phyloP scores from a whole-genome alignment of 208 protist species.

The Vickermania ingenoplastis region DNA sequence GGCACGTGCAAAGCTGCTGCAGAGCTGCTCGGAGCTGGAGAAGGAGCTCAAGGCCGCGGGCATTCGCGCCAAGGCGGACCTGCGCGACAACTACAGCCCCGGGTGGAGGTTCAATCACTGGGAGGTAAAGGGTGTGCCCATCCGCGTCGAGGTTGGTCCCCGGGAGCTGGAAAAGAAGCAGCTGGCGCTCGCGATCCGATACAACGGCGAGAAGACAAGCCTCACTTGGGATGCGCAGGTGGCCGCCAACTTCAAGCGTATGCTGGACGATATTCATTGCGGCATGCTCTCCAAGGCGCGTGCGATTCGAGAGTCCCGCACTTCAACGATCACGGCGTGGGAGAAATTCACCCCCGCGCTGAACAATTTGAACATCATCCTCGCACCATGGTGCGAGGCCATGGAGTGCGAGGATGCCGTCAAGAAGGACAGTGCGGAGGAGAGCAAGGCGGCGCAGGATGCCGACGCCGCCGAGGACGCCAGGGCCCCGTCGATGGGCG shows the following conservation, averaged over 20 bases:
- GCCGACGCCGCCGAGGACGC: conserved; percentile 60
- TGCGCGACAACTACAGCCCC: conserved; percentile 93
- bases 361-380: conserved; percentile 80
- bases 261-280: conserved; percentile 90
- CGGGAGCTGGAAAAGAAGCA: conserved; percentile 87
- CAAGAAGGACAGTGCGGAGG: conserved; percentile 89
- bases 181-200: conserved; percentile 51
- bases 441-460: conserved; percentile 52
- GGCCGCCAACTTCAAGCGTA: conserved; percentile 9
- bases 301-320: conserved; percentile 36
- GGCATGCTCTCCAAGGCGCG: conserved; percentile 70
- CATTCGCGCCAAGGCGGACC: conserved; percentile 87
- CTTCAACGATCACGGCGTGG: conserved; percentile 72
- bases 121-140: conserved; percentile 96
- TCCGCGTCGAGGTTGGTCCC: conserved; percentile 97
- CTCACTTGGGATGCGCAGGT: conserved; percentile 51
- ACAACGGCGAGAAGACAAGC: conserved; percentile 50
- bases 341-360: conserved; percentile 87
- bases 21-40: conserved; percentile 43
- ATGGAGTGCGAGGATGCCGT: conserved; percentile 91
- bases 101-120: conserved; percentile 98
- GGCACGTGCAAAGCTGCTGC: conserved; percentile 38
- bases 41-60: conserved; percentile 50
- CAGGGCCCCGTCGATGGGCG: conserved; percentile 90
- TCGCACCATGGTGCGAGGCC: conserved; percentile 89